phyloP scores from a whole-genome alignment of 2,329 filamentous ascomycete species.

The Fusarium udum region DNA sequence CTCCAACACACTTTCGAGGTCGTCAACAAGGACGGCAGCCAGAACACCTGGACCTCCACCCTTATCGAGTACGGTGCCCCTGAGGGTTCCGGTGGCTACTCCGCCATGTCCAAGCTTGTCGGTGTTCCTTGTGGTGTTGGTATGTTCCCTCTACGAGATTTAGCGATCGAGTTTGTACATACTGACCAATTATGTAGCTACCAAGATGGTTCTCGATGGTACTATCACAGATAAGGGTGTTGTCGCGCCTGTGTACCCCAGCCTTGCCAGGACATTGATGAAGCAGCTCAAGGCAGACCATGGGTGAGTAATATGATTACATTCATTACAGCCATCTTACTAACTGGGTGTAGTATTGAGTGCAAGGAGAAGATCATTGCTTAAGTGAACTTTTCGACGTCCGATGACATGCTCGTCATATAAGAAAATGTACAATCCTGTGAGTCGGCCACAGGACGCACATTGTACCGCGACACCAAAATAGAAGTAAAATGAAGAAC shows the following conservation, averaged over 20 bases:
- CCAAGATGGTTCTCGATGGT: constrained; percentile 80
- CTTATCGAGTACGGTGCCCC: constrained; percentile 85
- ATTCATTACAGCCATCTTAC: neutral
- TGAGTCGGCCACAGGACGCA: neutral
- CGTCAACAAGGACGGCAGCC: constrained; percentile 70
- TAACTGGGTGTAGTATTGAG: constrained; percentile 14
- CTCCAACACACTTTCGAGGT: constrained; percentile 72
- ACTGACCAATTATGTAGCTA: constrained; percentile 52
- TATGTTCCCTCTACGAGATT: neutral
- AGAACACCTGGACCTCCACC: constrained; percentile 82
- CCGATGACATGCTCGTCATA: neutral
- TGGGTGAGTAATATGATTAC: constrained; percentile 48
- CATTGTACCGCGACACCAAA: neutral
- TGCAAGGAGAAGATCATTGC: constrained; percentile 30
- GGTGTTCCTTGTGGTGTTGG: constrained; percentile 68
- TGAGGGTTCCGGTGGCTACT: constrained; percentile 78
- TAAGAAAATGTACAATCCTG: neutral
- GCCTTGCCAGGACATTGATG: constrained; percentile 78
- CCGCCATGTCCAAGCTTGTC: constrained; percentile 84
- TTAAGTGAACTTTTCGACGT: neutral
- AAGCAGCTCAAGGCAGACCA: constrained; percentile 82
- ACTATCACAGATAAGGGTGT: constrained; percentile 78
- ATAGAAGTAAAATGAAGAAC: constrained; percentile 13
- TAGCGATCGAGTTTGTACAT: neutral
- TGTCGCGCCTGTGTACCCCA: constrained; percentile 77